Evolutionary conservation across 73 alveolate genomes (phyloP).

Genomic region (Paramecium bursaria): DNA sequence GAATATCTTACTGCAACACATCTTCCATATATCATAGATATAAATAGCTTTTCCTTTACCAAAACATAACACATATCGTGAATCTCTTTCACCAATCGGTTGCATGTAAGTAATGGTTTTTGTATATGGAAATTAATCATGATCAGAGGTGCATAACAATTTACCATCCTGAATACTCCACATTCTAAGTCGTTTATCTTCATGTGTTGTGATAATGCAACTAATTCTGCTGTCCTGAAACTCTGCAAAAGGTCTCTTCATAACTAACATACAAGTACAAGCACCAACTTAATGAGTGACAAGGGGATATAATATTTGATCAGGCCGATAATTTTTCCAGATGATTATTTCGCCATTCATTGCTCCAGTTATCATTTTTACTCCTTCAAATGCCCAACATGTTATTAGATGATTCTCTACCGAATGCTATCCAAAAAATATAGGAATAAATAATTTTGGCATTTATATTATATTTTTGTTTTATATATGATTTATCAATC

Average conservation of each 20-base stretch:
- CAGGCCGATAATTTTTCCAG: constrained; percentile 13
- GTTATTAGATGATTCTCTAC: constrained; percentile 32
- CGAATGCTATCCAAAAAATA: constrained; percentile 14
- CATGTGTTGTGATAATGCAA: constrained; percentile 40
- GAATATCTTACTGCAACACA: constrained; percentile 62
- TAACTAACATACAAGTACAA: constrained; percentile 7
- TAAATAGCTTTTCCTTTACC: constrained; percentile 56
- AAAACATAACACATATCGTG: constrained; percentile 44
- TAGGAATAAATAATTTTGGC: constrained; percentile 46
- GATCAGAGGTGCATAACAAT: constrained; percentile 32
- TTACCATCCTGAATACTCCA: constrained; percentile 46
- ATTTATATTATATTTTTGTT: background rate
- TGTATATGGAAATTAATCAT: constrained; percentile 56
- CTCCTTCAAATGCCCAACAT: constrained; percentile 23
- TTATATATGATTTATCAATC: too few species aligned
- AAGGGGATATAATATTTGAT: constrained; percentile 11
- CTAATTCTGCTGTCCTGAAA: constrained; percentile 29
- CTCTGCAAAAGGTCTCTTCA: constrained; percentile 61
- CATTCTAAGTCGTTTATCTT: constrained; percentile 43
- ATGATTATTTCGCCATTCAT: constrained; percentile 51
- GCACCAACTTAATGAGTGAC: constrained; percentile 32
- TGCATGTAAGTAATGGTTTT: constrained; percentile 3
- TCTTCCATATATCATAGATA: constrained; percentile 58
- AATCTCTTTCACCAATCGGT: constrained; percentile 45
- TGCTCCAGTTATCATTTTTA: constrained; percentile 38